These are phyloP conservation scores for Alternaria triticimaculans DNA, from an alignment of 2,329 filamentous ascomycete species.

Conservation along the genomic window DNA sequence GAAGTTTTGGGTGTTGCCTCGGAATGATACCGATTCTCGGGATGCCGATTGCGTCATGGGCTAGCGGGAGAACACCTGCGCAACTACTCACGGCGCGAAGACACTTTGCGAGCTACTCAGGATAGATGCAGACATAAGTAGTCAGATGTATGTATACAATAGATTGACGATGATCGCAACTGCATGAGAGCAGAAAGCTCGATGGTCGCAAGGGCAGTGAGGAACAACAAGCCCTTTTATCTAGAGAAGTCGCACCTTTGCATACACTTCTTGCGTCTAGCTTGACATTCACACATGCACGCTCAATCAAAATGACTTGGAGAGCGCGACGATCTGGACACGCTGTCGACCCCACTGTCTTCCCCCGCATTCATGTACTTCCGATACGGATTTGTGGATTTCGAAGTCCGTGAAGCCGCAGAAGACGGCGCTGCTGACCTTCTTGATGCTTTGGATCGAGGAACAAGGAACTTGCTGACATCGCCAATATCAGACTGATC, in stretches of 20 bases:
- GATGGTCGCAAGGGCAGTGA: not conserved
- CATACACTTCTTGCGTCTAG: rapidly evolving
- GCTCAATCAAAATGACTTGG: not conserved
- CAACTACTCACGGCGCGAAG: not conserved
- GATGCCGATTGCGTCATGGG: constrained; percentile 11
- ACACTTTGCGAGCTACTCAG: not conserved
- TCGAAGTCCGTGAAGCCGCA: not conserved
- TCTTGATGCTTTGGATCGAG: not conserved
- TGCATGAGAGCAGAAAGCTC: not conserved
- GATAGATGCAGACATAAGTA: not conserved
- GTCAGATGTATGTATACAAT: too few species aligned
- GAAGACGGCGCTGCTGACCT: not conserved
- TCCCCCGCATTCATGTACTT: not conserved
- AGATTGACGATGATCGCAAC: not conserved
- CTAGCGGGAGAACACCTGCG: not conserved
- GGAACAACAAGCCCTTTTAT: not conserved
- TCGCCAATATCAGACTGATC: not conserved
- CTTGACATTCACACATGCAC: not conserved
- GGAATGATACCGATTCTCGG: constrained; percentile 12
- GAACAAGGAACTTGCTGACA: not conserved
- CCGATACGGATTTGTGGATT: constrained; percentile 3
- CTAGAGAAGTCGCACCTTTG: not conserved
- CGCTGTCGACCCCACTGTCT: not conserved
- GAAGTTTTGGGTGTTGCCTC: not conserved
- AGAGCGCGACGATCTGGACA: not conserved